Evolutionary conservation across 345 rosid genomes (phyloP), one percentile per base, ranked within the genome.

Genomic region (Gossypium mustelinum): DNA sequence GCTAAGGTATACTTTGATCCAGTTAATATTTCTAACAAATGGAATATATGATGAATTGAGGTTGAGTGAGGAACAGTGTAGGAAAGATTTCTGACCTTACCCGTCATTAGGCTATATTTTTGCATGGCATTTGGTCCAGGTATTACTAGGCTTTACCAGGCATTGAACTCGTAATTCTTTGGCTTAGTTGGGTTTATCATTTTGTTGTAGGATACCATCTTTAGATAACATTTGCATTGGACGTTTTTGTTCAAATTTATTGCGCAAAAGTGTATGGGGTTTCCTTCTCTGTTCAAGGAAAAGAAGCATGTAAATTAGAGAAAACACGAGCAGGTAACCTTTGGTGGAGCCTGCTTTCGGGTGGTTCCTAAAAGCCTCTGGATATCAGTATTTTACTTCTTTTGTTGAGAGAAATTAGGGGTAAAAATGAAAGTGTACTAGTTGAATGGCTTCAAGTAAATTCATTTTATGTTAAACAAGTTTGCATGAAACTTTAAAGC

Each of bases 401-500:
- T 17, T 54, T 54, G 22, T 54, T 54, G 58, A 54, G 58, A n/a
- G 58, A 54, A 54, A 54, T 54, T 54, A 54, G 22, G 22, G 24
- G 58, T 17, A 54, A 54, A n/a, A 54, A n/a, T 17, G 22, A n/a
- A 54, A 6, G 24, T 17, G 58, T 17, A 47, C 16, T 47, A 47
- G 51, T 10, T 47, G 16, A 7, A 62, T 5, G 3, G 47, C 47
- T 34, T 62, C 3, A 22, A 65, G 22, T 43, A 48, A 18, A 65
- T 11, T 65, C 51, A 43, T 64, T 64, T 64, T 65, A 43, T 43
- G 52, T 43, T 20, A 65, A 43, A 6, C 39, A 65, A 65, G 9
- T 65, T 65, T 43, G 70, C 43, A 43, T 43, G 70, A 43, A 65
- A 41, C n/a, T 43, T 43, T 65, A 65, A 43, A 63, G 68, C 48